phyloP scores from a whole-genome alignment of 2,329 filamentous ascomycete genomes.

The Venturia effusa region DNA sequence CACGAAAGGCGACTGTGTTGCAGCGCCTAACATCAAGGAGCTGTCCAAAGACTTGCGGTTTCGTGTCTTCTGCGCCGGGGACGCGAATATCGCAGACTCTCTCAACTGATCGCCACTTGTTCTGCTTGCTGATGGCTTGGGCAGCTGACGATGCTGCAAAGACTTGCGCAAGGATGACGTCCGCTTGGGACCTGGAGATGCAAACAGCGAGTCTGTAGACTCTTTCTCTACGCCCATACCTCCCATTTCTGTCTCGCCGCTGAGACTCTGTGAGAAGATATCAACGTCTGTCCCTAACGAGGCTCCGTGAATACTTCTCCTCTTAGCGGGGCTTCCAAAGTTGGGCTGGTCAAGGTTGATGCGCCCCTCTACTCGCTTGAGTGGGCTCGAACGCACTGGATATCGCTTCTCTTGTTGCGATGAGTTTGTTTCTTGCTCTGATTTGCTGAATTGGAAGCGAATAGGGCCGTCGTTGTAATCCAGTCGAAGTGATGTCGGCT shows the following conservation, averaged over 20 bases:
- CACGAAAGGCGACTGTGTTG: conserved; percentile 50
- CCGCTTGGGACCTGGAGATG: conserved; percentile 22
- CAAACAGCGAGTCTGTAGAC: conserved; percentile 23
- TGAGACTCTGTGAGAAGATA: conserved; percentile 56
- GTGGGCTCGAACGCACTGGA: conserved; percentile 60
- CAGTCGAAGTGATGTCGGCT: conserved; percentile 18
- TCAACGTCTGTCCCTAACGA: conserved; percentile 54
- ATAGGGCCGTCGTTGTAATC: conserved; percentile 33
- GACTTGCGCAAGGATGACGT: conserved; percentile 48
- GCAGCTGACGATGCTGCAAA: conserved; percentile 66
- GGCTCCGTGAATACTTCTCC: conserved; percentile 73
- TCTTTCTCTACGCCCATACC: conserved; percentile 18
- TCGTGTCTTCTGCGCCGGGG: conserved; percentile 45
- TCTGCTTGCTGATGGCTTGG: conserved; percentile 27
- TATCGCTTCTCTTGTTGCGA: conserved; percentile 36
- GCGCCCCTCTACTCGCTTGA: conserved; percentile 84
- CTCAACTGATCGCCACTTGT: conserved; percentile 23
- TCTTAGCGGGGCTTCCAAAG: conserved; percentile 78
- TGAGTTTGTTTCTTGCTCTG: conserved; percentile 33
- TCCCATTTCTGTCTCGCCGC: conserved; percentile 13
- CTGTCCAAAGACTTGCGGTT: conserved; percentile 72
- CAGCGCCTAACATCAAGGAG: conserved; percentile 53
- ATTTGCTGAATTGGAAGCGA: conserved; percentile 34
- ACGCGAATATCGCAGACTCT: conserved; percentile 8
- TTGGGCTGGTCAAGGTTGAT: conserved; percentile 76